Evolutionary conservation across 164 flowering plant genomes (phyloP).

Genomic region (Vitis vinifera): DNA sequence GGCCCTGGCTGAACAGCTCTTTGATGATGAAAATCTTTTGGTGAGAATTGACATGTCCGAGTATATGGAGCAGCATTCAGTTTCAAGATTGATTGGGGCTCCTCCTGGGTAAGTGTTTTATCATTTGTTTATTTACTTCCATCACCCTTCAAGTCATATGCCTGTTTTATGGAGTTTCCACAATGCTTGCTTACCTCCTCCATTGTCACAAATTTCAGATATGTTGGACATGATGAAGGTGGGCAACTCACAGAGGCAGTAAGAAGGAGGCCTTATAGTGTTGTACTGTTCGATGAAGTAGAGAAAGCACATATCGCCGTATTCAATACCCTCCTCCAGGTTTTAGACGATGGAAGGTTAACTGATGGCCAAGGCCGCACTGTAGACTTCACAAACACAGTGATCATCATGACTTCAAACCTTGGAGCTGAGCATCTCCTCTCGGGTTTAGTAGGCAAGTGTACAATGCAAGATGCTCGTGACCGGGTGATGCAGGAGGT

Average conservation of each 20-base stretch:
- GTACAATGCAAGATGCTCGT: constrained; percentile 68
- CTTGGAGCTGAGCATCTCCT: constrained; percentile 89
- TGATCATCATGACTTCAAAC: constrained; percentile 93
- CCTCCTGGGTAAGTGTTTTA: constrained; percentile 80
- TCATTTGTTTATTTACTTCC: neutral
- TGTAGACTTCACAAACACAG: constrained; percentile 82
- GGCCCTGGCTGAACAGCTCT: constrained; percentile 89
- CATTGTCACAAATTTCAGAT: constrained; percentile 29
- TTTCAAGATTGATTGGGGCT: constrained; percentile 86
- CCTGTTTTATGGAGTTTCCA: too few relatives aligned
- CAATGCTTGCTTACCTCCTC: constrained; percentile 1
- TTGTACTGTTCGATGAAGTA: constrained; percentile 83
- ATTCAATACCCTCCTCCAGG: constrained; percentile 87
- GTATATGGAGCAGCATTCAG: constrained; percentile 96
- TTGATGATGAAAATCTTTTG: constrained; percentile 80
- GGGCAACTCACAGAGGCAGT: constrained; percentile 97
- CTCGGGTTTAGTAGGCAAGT: constrained; percentile 60
- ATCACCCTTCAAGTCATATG: neutral
- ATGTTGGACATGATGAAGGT: constrained; percentile 97
- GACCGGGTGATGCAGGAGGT: constrained; percentile 78
- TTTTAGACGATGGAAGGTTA: constrained; percentile 88
- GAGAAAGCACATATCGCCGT: constrained; percentile 85
- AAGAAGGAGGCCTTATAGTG: constrained; percentile 83
- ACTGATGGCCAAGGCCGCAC: constrained; percentile 97
- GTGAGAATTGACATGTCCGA: constrained; percentile 93